Base-by-base conservation (phyloP, 2,329 filamentous ascomycete species). In the Fusarium sp. region DNA sequence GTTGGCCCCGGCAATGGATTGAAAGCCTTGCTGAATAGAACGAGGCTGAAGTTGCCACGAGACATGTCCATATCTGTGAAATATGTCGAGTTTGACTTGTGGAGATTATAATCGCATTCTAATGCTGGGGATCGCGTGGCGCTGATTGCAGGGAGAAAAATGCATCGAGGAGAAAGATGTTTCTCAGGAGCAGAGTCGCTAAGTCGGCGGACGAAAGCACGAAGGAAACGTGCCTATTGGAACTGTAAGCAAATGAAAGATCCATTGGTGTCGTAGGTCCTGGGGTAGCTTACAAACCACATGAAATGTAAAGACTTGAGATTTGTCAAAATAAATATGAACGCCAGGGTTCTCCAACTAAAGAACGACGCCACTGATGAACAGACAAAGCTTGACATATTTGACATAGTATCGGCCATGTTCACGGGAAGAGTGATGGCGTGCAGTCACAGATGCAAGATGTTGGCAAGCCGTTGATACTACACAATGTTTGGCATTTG, bases 401-500 rank as follows among this genome's bases (percentile, higher is more conserved):
- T 27, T 27, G 27, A 27, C 27, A 27, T 27, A 27, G 17, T 27
- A 18, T 27, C 42, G 17, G 11, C 22, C 42, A 45, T 45, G 22
- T 13, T 45, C 1, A 18, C 8, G 5, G 9, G 18, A 45, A 7
- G 12, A 9, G 18, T 15, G 17, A 27, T 27, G 18, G 17, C 6
- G 13, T 45, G 7, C 7, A 27, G 22, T 18, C 3, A 27, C 22
- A 13, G 42, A 18, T 25, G 15, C 4, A 27, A 27, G 42, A 13
- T 8, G 6, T 4, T 14, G 22, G 17, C 18, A 27, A 27, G 9
- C 17, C 10, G 17, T 18, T 2, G 7, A 45, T 45, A 17, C 5
- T 12, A 27, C 17, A 9, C 11, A 4, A 10, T 17, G 13, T 27
- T 5, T 1, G 18, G 13, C 7, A 12, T 27, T 27, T 9, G 1